These are phyloP conservation scores for Globisporangium iwayamae DNA, from an alignment of 352 stramenopile species.

Conservation along the genomic window DNA sequence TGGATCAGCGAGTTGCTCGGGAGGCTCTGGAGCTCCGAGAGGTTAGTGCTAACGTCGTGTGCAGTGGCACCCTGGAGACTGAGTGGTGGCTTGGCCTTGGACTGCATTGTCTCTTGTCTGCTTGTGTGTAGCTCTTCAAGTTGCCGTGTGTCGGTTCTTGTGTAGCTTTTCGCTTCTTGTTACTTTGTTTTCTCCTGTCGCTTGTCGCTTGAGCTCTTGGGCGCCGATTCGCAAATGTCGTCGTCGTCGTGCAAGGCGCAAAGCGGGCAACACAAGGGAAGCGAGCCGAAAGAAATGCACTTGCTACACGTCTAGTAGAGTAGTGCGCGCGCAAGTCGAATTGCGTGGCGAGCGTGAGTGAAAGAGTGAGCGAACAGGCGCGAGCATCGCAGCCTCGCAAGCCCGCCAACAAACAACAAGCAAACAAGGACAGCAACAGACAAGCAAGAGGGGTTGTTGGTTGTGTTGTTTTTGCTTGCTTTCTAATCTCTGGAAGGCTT, in stretches of 20 bases:
- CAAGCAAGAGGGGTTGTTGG: neutral
- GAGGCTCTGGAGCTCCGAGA: neutral
- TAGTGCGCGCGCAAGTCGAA: neutral
- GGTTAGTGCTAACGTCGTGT: neutral
- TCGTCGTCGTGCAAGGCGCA: conserved; percentile 5
- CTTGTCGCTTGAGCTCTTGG: conserved; percentile 2
- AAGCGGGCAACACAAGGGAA: neutral
- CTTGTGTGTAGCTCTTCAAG: neutral
- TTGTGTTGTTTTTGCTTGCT: conserved; percentile 2
- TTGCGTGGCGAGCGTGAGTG: conserved; percentile 9
- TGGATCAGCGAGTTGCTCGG: neutral
- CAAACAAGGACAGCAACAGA: neutral
- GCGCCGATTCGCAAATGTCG: conserved; percentile 10
- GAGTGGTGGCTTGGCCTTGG: neutral
- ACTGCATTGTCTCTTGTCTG: neutral
- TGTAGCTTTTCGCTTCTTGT: neutral
- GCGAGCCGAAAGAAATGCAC: neutral
- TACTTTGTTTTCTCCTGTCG: neutral
- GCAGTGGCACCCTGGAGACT: neutral
- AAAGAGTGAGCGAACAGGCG: conserved; percentile 5
- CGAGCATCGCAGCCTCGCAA: neutral
- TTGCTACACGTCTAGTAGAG: conserved; percentile 17
- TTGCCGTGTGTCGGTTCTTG: neutral
- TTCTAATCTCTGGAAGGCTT: conserved; percentile 9
- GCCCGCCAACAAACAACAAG: neutral